phyloP scores from a whole-genome alignment of 1,139 yeast species.

The Groenewaldozyma sp. region DNA sequence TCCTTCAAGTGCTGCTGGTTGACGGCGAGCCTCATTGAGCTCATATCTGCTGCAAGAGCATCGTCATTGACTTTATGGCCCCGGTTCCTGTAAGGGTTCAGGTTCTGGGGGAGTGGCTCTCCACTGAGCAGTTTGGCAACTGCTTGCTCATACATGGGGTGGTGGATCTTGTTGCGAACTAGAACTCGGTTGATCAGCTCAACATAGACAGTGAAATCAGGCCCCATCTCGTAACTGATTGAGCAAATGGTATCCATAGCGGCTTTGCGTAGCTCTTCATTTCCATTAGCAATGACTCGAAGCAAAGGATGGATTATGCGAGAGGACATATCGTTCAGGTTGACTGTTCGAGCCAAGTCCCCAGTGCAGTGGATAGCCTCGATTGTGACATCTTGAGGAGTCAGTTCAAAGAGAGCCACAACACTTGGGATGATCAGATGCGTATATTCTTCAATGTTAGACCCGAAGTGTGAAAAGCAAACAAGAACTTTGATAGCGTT shows the following conservation, averaged over 20 bases:
- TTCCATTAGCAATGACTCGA: conserved; percentile 51
- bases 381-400: conserved; percentile 47
- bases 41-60: conserved; percentile 53
- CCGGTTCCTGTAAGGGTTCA: conserved; percentile 42
- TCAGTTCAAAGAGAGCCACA: conserved; percentile 69
- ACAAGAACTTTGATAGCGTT: conserved; percentile 67
- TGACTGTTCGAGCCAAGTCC: conserved; percentile 62
- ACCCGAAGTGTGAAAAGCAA: conserved; percentile 83
- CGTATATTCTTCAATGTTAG: conserved; percentile 78
- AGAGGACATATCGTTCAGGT: conserved; percentile 81
- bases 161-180: conserved; percentile 54
- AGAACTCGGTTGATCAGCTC: conserved; percentile 76
- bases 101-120: conserved; percentile 79
- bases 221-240: conserved; percentile 68
- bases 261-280: conserved; percentile 54
- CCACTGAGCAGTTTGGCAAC: conserved; percentile 71
- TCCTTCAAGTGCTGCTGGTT: conserved; percentile 66
- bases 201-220: conserved; percentile 76
- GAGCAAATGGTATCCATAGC: conserved; percentile 77
- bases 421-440: conserved; percentile 81
- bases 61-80: conserved; percentile 45
- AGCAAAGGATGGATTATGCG: conserved; percentile 81
- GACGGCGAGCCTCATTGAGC: conserved; percentile 68
- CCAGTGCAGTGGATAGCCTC: conserved; percentile 84
- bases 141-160: conserved; percentile 70